Evolutionary conservation across 2,329 filamentous ascomycete genomes (phyloP), one percentile per base, ranked within the genome.

Genomic region (Ciborinia camelliae): DNA sequence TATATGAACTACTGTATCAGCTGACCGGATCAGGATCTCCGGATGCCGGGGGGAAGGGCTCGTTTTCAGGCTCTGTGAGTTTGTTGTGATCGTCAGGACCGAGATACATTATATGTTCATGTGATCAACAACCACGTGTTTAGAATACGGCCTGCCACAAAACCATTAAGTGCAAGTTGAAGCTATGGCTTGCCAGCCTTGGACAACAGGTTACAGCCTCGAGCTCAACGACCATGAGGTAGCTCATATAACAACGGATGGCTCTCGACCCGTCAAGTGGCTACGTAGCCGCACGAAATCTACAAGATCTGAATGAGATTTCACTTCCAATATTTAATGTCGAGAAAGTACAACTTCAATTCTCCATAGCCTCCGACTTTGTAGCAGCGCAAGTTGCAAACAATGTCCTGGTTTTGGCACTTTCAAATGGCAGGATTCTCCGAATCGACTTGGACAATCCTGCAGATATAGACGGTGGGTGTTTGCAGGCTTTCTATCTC

Each of bases 351-450:
- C 90, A 96, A 80, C 87, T 98, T 68, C 91, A 95, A 76, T 99
- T 99, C 82, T 90, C 91, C 66, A 89, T 98, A 73, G 91, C 94
- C 2, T 92, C 94, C 70, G 91, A 97, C 77, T 98, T 99, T 75
- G 95, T 97, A 55, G 93, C 95, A 23, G 93, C 93, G 48, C 93
- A 97, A 78, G 94, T 98, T 64, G 93, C 94, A 69, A 98, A 99
- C 78, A 97, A 99, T 81, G 93, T 98, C 67, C 84, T 99, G 65
- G 88, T 98, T 28, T 82, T 99, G 60, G 95, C 95, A 48, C 84
- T 99, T 45, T 94, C 92, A 6, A 97, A 94, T 65, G 92, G 92
- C 59, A 89, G 94, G 71, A 95, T 99, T 69, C 81, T 99, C 66
- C 87, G 95, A 67, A 99, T 99, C 76, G 95, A 98, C 76, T 81